Evolutionary conservation across 2,329 filamentous ascomycete genomes (phyloP).

Genomic region (Aspergillus quadricinctus): DNA sequence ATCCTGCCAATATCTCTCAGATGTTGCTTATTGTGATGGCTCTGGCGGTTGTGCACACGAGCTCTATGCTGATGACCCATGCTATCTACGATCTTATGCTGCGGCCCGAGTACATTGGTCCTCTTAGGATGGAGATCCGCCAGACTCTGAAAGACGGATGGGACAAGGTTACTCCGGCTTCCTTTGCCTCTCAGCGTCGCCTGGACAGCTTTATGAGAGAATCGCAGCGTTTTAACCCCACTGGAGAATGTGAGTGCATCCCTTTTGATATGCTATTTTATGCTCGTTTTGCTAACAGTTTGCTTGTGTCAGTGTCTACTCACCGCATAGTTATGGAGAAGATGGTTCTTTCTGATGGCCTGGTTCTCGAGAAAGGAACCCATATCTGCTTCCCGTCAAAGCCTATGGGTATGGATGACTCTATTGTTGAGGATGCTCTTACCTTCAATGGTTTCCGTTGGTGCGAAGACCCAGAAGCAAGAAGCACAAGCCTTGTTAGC

Average conservation of each 20-base stretch:
- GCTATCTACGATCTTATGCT: constrained; percentile 50
- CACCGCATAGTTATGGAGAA: constrained; percentile 24
- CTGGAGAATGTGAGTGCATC: constrained; percentile 21
- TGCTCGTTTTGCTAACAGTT: not conserved
- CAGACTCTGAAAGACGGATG: constrained; percentile 20
- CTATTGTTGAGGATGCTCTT: constrained; percentile 15
- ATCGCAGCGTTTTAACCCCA: constrained; percentile 25
- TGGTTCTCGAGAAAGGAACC: constrained; percentile 18
- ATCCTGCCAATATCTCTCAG: constrained; percentile 21
- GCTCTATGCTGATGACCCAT: constrained; percentile 33
- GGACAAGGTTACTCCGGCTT: constrained; percentile 19
- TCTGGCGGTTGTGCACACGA: constrained; percentile 26
- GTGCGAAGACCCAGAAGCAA: constrained; percentile 15
- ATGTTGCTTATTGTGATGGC: constrained; percentile 24
- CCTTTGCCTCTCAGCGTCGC: constrained; percentile 15
- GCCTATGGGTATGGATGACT: constrained; percentile 24
- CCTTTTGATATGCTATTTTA: not conserved
- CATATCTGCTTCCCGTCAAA: constrained; percentile 28
- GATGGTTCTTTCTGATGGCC: constrained; percentile 21
- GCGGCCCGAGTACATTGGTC: constrained; percentile 46
- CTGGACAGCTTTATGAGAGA: constrained; percentile 29
- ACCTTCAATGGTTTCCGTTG: constrained; percentile 27
- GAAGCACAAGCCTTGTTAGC: constrained; percentile 16
- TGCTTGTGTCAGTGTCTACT: constrained; percentile 19
- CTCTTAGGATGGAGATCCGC: constrained; percentile 49